Base-by-base conservation (phyloP, 441 rosid genomes). In the Euphorbia celastroides region DNA sequence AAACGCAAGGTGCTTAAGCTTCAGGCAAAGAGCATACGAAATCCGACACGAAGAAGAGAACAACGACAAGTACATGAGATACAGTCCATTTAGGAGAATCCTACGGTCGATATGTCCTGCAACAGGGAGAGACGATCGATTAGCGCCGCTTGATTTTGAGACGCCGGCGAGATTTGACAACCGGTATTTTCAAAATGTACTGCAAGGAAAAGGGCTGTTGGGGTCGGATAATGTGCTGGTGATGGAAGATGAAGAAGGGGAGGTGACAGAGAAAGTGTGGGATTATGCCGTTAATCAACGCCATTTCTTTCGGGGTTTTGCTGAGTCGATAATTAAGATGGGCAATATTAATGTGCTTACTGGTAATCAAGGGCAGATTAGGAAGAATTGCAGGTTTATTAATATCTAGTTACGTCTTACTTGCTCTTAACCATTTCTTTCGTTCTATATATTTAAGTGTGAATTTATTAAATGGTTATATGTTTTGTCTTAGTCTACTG, bases 121-220 rank as follows among this genome's bases (percentile, higher is more conserved):
- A 51, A 75, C 90, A 7, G 84, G 87, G 68, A 73, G 76, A 0
- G 90, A 86, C 17, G 61, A 81, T 10, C 71, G 77, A 26, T 20
- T 79, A 17, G 85, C 88, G 0, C 92, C 89, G 3, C 80, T 89
- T 13, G 98, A 88, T 79, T 52, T 69, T 3, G 28, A 62, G 28
- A 89, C 96, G 2, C 86, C 88, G 2, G 69, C 81, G 3, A 77
- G 72, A 70, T 92, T 92, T 78, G 98, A 88, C 77, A 92, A 89
- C 64, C 81, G 81, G 50, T 89, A 89, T 56, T 89, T 26, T 78
- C 51, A 81, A 2, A 92, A 89, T 72, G 46, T 89, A 23, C 76
- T 89, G 31, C 62, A 79, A 61, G 98, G 96, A 10, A 80, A 57
- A 69, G 98, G 90, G 0, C 42, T 92, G 71, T 63, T 92, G 60